A percentile compares a stretch with the other conserved stretches of the same genome.
phyloP scores from a whole-genome alignment of 1,284 basidiomycete genomes.

The Cryptococcus neoformans region DNA sequence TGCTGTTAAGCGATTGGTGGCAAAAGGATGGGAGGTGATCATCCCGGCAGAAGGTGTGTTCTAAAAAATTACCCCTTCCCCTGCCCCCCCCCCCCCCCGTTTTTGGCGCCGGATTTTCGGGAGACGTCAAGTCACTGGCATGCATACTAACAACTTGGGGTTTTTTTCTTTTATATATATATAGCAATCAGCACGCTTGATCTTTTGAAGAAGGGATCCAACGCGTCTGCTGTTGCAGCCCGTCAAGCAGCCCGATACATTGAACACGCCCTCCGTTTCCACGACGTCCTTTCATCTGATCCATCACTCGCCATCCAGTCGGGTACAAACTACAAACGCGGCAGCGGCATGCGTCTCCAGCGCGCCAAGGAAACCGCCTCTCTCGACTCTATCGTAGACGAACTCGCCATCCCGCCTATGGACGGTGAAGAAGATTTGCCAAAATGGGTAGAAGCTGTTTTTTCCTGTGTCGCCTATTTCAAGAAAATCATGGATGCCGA shows the following conservation, averaged over 20 bases:
- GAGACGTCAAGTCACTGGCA: too few species aligned
- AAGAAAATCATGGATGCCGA: slow-evolving; percentile 17
- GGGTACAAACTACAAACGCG: slow-evolving; percentile 33
- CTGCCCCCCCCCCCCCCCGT: too few species aligned
- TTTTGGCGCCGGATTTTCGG: too few species aligned
- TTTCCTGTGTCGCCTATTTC: slow-evolving; percentile 39
- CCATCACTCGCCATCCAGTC: slow-evolving; percentile 29
- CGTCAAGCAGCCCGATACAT: slow-evolving; percentile 46
- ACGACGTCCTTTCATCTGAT: slow-evolving; percentile 24
- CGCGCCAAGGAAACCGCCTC: slow-evolving; percentile 24
- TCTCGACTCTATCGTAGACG: slow-evolving; percentile 19
- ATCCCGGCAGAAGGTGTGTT: slow-evolving; percentile 79
- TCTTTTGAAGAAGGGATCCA: slow-evolving; percentile 84
- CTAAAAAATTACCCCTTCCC: not conserved
- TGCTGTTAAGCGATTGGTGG: slow-evolving; percentile 72
- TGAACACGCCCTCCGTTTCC: slow-evolving; percentile 43
- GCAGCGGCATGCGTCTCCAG: slow-evolving; percentile 35
- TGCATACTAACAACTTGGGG: too few species aligned
- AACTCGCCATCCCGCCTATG: slow-evolving; percentile 23
- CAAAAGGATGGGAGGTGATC: slow-evolving; percentile 65
- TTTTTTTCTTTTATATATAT: not conserved
- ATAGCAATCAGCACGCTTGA: slow-evolving; percentile 88
- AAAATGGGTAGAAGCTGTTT: slow-evolving; percentile 32
- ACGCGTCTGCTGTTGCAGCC: slow-evolving; percentile 70
- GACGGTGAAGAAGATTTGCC: slow-evolving; percentile 24